Conservation (phyloP, 2,329 filamentous ascomycete genomes). For the Calonectria leucothoes region DNA sequence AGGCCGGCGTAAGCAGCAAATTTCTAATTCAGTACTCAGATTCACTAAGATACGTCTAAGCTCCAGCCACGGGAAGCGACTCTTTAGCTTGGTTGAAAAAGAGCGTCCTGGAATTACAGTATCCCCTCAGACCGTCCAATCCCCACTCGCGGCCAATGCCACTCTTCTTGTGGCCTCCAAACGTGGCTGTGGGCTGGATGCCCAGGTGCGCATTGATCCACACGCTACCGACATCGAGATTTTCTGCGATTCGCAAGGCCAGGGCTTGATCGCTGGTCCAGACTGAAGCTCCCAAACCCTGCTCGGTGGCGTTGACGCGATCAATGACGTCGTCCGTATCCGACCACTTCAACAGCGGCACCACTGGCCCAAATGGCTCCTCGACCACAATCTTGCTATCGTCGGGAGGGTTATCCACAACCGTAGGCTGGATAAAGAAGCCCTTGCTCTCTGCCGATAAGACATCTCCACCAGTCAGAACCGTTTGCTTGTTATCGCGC, state of each 20-base stretch:
- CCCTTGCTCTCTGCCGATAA: conserved; percentile 16
- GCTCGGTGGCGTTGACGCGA: conserved; percentile 62
- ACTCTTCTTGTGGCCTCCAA: conserved; percentile 31
- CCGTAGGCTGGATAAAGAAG: conserved; percentile 28
- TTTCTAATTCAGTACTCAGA: background rate
- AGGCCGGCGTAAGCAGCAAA: background rate
- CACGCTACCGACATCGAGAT: conserved; percentile 66
- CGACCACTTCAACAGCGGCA: conserved; percentile 69
- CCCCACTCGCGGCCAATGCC: conserved; percentile 30
- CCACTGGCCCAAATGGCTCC: conserved; percentile 64
- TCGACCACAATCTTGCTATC: conserved; percentile 66
- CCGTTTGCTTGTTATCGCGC: background rate
- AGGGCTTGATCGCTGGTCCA: conserved; percentile 62
- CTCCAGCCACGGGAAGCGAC: background rate
- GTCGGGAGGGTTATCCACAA: conserved; percentile 36
- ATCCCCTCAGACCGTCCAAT: conserved; percentile 19
- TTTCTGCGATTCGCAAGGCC: conserved; percentile 61
- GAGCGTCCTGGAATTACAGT: conserved; percentile 13
- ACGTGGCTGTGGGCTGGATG: conserved; percentile 18
- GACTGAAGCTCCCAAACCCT: conserved; percentile 65
- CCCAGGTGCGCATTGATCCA: conserved; percentile 61
- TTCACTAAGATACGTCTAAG: background rate
- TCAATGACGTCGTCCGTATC: conserved; percentile 68
- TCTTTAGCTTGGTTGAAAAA: background rate
- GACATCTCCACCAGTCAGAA: background rate